Evolutionary conservation across 73 alveolate genomes (phyloP).

Genomic region (Blepharisma stoltei): DNA sequence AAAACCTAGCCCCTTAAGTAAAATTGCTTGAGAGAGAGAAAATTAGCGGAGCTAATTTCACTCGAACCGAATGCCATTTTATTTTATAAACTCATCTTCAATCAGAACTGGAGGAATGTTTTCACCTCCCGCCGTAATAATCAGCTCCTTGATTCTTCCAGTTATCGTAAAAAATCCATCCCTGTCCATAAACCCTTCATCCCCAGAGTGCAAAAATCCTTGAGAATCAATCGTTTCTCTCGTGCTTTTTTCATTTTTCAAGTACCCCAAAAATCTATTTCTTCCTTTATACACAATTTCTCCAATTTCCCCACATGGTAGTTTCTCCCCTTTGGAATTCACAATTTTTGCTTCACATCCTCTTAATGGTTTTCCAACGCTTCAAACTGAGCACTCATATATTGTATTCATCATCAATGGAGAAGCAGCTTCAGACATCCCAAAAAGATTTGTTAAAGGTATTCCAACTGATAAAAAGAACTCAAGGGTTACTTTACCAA

Average conservation of each 20-base stretch:
- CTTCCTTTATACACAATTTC: slow-evolving; percentile 92
- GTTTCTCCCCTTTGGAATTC: slow-evolving; percentile 31
- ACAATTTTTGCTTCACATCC: slow-evolving; percentile 45
- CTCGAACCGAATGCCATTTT: no score
- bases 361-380: slow-evolving; percentile 45
- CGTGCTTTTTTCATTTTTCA: slow-evolving; percentile 71
- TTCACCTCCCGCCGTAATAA: slow-evolving; percentile 94
- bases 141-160: slow-evolving; percentile 60
- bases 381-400: neutral
- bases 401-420: neutral
- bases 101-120: slow-evolving; percentile 91
- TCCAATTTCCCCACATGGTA: slow-evolving; percentile 64
- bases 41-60: no score
- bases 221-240: slow-evolving; percentile 76
- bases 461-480: slow-evolving; percentile 53
- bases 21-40: no score
- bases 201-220: slow-evolving; percentile 92
- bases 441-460: slow-evolving; percentile 41
- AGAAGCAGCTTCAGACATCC: slow-evolving; percentile 48
- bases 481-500: slow-evolving; percentile 34
- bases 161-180: slow-evolving; percentile 36
- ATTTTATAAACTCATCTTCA: no score
- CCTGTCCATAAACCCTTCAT: slow-evolving; percentile 75
- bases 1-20: no score
- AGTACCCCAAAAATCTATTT: slow-evolving; percentile 89